Conservation (phyloP, 495 filamentous ascomycete species). For the Neurospora hispaniola region DNA sequence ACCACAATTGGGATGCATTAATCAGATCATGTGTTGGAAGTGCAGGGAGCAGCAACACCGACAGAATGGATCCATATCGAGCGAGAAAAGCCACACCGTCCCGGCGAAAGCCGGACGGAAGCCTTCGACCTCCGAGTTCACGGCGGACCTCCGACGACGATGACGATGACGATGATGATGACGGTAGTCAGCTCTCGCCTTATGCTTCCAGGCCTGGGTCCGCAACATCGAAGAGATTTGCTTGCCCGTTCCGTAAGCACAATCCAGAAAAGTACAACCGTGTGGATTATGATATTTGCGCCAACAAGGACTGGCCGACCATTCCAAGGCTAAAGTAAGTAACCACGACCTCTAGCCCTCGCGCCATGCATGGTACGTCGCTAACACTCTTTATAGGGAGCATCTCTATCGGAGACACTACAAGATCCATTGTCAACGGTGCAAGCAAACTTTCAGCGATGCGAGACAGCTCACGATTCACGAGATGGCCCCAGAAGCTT, state of each 20-base stretch:
- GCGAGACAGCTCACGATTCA: constrained; percentile 12
- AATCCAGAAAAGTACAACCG: constrained; percentile 17
- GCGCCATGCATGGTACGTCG: neutral
- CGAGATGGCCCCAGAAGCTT: constrained; percentile 11
- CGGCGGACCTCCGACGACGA: constrained; percentile 7
- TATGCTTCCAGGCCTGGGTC: constrained; percentile 11
- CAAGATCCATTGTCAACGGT: constrained; percentile 19
- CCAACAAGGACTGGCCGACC: constrained; percentile 14
- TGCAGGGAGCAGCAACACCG: constrained; percentile 1
- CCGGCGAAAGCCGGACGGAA: neutral
- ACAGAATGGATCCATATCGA: constrained; percentile 1
- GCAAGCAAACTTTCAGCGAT: constrained; percentile 16
- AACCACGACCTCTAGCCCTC: neutral
- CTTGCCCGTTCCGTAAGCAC: constrained; percentile 22
- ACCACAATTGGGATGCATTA: constrained; percentile 15
- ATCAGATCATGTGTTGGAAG: constrained; percentile 9
- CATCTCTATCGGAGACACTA: constrained; percentile 22
- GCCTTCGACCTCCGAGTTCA: constrained; percentile 1
- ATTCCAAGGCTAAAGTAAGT: constrained; percentile 21
- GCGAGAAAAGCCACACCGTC: constrained; percentile 5
- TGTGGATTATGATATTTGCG: constrained; percentile 16
- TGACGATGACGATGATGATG: constrained; percentile 17
- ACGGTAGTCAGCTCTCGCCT: constrained; percentile 7
- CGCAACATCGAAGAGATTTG: constrained; percentile 8
- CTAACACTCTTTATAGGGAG: constrained; percentile 11